These are phyloP conservation scores for Phyllosticta citrichinensis DNA, from an alignment of 2,329 filamentous ascomycete species.

Conservation along the genomic window DNA sequence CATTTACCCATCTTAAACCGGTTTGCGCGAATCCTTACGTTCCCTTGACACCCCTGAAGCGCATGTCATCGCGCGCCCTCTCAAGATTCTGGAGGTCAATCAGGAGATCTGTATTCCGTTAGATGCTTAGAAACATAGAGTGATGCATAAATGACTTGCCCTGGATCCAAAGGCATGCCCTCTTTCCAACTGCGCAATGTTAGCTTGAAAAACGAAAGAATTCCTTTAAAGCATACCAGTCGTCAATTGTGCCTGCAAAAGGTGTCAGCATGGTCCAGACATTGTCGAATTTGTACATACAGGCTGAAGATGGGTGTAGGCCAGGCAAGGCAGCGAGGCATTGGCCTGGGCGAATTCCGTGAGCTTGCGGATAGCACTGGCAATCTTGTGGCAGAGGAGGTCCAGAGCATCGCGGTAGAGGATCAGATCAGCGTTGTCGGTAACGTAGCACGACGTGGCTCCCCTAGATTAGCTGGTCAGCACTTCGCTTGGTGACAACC, in stretches of 20 bases:
- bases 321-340: conserved; percentile 63
- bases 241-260: conserved; percentile 41
- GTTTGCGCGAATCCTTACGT: conserved; percentile 20
- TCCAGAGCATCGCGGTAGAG: conserved; percentile 66
- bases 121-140: neutral
- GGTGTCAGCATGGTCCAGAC: conserved; percentile 21
- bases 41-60: conserved; percentile 56
- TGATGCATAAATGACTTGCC: conserved; percentile 18
- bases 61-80: conserved; percentile 54
- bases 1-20: neutral
- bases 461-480: conserved; percentile 12
- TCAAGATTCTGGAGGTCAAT: conserved; percentile 69
- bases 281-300: conserved; percentile 16
- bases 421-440: conserved; percentile 70
- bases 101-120: conserved; percentile 41
- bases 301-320: conserved; percentile 65
- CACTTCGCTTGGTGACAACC: neutral
- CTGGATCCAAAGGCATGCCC: conserved; percentile 65
- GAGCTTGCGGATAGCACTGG: conserved; percentile 68
- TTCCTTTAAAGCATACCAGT: conserved; percentile 23
- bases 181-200: conserved; percentile 45
- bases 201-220: neutral
- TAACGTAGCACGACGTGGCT: conserved; percentile 54
- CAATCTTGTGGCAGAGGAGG: conserved; percentile 66
- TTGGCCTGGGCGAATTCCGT: conserved; percentile 60